Percentiles rank a stretch among this genome's conserved stretches.
Conservation (phyloP, 2,329 filamentous ascomycete species). For the Aureobasidium sp. region DNA sequence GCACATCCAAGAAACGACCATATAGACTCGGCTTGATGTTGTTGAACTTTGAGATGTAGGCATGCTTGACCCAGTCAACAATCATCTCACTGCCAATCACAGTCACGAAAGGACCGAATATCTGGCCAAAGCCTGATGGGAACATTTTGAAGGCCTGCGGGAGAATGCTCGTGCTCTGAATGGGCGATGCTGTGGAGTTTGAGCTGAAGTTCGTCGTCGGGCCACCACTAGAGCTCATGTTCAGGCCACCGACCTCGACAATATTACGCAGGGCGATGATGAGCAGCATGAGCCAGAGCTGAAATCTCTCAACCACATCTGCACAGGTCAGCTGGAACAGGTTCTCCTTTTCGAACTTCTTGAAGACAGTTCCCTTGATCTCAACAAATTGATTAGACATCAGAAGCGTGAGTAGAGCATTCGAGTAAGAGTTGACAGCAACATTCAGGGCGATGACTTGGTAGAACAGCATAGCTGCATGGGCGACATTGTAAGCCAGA, state of each 20-base stretch:
- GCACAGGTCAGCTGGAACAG: constrained; percentile 94
- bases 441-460: constrained; percentile 98
- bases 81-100: constrained; percentile 95
- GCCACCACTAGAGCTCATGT: constrained; percentile 33
- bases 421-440: constrained; percentile 96
- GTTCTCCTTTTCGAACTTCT: constrained; percentile 97
- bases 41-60: constrained; percentile 98
- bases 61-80: constrained; percentile 94
- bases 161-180: constrained; percentile 65
- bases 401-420: constrained; percentile 82
- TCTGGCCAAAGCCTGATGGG: constrained; percentile 63
- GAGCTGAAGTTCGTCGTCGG: constrained; percentile 22
- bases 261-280: constrained; percentile 96
- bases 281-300: constrained; percentile 93
- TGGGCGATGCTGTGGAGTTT: constrained; percentile 49
- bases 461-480: constrained; percentile 86
- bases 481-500: constrained; percentile 77
- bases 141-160: constrained; percentile 87
- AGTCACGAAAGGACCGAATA: constrained; percentile 85
- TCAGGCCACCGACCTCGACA: constrained; percentile 86
- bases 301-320: constrained; percentile 93
- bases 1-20: constrained; percentile 78
- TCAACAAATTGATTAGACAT: constrained; percentile 98
- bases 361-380: constrained; percentile 97
- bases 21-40: constrained; percentile 91